Base-by-base conservation (phyloP, 331 rosid species). In the Prunus yedoensis region DNA sequence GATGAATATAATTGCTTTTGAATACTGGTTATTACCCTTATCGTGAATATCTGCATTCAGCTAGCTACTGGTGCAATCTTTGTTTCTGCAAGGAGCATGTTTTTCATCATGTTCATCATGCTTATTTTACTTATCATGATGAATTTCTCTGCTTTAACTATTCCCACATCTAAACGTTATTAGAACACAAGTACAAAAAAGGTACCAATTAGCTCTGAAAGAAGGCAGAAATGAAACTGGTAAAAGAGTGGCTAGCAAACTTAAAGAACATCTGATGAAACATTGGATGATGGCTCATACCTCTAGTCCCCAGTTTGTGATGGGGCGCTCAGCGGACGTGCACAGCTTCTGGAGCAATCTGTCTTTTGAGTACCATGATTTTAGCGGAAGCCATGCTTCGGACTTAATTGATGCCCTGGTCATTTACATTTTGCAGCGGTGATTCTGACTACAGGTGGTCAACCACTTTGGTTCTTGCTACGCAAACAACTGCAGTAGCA, bases 281-380 rank as follows among this genome's bases (percentile, higher is more conserved):
- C 78, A 82, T 76, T 91, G 99, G 99, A 83, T 91, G 96, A 94
- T 91, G 98, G 86, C 93, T 66, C 90, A 91, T 59, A 94, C 96
- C 0, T 79, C 90, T 25, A 85, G 89, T 49, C 99, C 99, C 15
- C 99, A 94, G 67, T 94, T 90, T 86, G 90, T 94, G 57, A 70
- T 94, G 77, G 99, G 93, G 47, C 90, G 97, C 25, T 94, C 99
- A 25, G 93, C 86, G n/a, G 7, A 87, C 89, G 0, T 90, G 96
- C 74, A 88, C 91, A 27, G 99, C 99, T 15, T 86, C 97, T 43
- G 99, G 97, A 43, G 96, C 88, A 8, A 82, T 91, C 20, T 87
- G 99, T 84, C 89, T 94, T 76, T 67, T 94, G 8, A 81, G 92
- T 71, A 83, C 92, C 11, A 4, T 81, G 61, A 79, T 83, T 27